Evolutionary conservation across 2,329 filamentous ascomycete genomes (phyloP).

Genomic region (Fusarium palustre): DNA sequence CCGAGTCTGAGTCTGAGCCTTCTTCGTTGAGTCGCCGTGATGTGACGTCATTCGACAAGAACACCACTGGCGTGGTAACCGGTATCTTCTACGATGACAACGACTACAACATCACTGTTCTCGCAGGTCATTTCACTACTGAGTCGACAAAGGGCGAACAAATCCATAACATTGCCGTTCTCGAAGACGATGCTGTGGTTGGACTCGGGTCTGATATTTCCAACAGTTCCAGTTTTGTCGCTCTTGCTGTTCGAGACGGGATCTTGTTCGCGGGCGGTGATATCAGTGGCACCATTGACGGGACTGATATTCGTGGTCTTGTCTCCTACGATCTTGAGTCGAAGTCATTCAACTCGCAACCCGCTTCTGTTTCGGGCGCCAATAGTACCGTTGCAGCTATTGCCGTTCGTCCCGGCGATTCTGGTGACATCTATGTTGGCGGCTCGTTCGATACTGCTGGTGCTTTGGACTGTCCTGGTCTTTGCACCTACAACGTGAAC

Average conservation of each 20-base stretch:
- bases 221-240: conserved; percentile 77
- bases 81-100: conserved; percentile 81
- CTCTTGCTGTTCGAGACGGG: conserved; percentile 74
- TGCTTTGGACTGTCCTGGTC: conserved; percentile 80
- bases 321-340: conserved; percentile 81
- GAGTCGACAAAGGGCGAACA: conserved; percentile 74
- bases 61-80: conserved; percentile 76
- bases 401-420: conserved; percentile 72
- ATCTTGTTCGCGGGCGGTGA: conserved; percentile 85
- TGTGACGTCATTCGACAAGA: conserved; percentile 52
- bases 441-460: conserved; percentile 88
- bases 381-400: conserved; percentile 82
- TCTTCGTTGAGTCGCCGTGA: conserved; percentile 61
- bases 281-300: conserved; percentile 76
- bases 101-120: conserved; percentile 82
- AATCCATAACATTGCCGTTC: conserved; percentile 83
- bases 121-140: conserved; percentile 88
- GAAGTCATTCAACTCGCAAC: conserved; percentile 75
- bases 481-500: conserved; percentile 82
- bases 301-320: conserved; percentile 75
- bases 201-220: conserved; percentile 77
- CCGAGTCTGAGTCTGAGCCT: conserved; percentile 52
- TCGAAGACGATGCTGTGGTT: conserved; percentile 81
- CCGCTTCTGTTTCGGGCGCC: conserved; percentile 77
- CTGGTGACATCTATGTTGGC: conserved; percentile 83